Percentiles rank a stretch among this genome's conserved stretches.
phyloP scores from a whole-genome alignment of 208 protist species.

The Trypanosoma vivax region DNA sequence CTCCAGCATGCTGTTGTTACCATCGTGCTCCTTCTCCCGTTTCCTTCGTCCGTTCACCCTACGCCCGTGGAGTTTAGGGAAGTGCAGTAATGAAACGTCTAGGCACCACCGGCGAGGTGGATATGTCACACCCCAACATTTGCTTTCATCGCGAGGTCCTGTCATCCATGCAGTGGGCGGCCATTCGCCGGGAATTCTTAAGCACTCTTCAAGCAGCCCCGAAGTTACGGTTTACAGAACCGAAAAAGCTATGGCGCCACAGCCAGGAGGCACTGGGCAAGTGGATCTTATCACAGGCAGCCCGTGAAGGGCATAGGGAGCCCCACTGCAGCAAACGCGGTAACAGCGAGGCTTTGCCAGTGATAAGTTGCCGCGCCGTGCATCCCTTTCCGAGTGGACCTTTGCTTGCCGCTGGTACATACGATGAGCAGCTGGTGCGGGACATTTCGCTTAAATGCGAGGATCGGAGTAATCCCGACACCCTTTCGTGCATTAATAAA shows the following conservation, averaged over 20 bases:
- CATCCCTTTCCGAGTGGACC: slow-evolving; percentile 37
- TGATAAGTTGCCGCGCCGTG: not conserved
- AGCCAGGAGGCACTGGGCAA: slow-evolving; percentile 82
- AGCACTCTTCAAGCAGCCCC: slow-evolving; percentile 31
- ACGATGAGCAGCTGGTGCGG: slow-evolving; percentile 78
- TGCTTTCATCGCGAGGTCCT: slow-evolving; percentile 79
- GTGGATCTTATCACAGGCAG: slow-evolving; percentile 82
- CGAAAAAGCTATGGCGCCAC: slow-evolving; percentile 79
- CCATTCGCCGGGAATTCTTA: slow-evolving; percentile 65
- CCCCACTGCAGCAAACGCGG: not conserved
- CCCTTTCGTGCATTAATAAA: slow-evolving; percentile 23
- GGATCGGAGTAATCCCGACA: slow-evolving; percentile 23
- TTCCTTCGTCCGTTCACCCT: no score
- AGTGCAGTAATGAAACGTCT: slow-evolving; percentile 44
- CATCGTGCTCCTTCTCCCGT: no score
- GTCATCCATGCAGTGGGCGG: slow-evolving; percentile 58
- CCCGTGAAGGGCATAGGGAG: slow-evolving; percentile 25
- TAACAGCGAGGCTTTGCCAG: not conserved
- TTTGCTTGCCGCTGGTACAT: slow-evolving; percentile 21
- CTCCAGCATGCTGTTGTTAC: no score
- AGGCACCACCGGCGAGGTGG: slow-evolving; percentile 18
- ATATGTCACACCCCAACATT: slow-evolving; percentile 48
- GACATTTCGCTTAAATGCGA: slow-evolving; percentile 80
- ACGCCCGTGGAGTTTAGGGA: no score
- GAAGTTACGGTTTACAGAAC: slow-evolving; percentile 44